Evolutionary conservation across 805 yeast species (phyloP).

Genomic region (Zygoascus bituminiphila): DNA sequence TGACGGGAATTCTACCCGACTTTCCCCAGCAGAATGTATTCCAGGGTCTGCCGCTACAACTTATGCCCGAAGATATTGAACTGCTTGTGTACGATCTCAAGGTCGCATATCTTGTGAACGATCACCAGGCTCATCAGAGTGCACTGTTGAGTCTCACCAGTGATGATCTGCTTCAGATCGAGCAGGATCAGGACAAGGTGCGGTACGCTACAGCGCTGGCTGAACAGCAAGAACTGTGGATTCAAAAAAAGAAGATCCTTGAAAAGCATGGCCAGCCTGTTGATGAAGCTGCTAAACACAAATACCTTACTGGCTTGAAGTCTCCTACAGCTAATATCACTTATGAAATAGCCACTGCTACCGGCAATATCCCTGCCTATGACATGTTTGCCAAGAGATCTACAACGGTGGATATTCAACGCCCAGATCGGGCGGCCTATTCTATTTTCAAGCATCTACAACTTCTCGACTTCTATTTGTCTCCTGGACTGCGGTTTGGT

Average conservation of each 20-base stretch:
- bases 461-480: slow-evolving; percentile 41
- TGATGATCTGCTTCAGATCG: slow-evolving; percentile 14
- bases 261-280: slow-evolving; percentile 10
- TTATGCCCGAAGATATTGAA: slow-evolving; percentile 63
- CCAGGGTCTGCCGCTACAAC: slow-evolving; percentile 70
- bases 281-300: slow-evolving; percentile 7
- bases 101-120: slow-evolving; percentile 39
- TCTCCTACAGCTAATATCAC: not conserved
- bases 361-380: slow-evolving; percentile 11
- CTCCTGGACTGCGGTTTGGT: slow-evolving; percentile 90
- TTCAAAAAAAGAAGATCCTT: slow-evolving; percentile 15
- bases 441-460: slow-evolving; percentile 36
- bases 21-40: slow-evolving; percentile 95
- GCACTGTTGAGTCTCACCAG: slow-evolving; percentile 13
- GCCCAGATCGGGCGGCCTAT: slow-evolving; percentile 17
- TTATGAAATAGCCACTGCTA: slow-evolving; percentile 7
- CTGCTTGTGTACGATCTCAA: slow-evolving; percentile 45
- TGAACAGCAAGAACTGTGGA: slow-evolving; percentile 15
- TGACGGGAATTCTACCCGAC: slow-evolving; percentile 74
- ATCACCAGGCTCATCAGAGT: slow-evolving; percentile 25
- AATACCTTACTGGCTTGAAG: slow-evolving; percentile 6
- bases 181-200: slow-evolving; percentile 11
- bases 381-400: not conserved
- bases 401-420: not conserved
- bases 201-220: slow-evolving; percentile 16